phyloP scores from a whole-genome alignment of 2,329 filamentous ascomycete species.

The Dothistroma septosporum region DNA sequence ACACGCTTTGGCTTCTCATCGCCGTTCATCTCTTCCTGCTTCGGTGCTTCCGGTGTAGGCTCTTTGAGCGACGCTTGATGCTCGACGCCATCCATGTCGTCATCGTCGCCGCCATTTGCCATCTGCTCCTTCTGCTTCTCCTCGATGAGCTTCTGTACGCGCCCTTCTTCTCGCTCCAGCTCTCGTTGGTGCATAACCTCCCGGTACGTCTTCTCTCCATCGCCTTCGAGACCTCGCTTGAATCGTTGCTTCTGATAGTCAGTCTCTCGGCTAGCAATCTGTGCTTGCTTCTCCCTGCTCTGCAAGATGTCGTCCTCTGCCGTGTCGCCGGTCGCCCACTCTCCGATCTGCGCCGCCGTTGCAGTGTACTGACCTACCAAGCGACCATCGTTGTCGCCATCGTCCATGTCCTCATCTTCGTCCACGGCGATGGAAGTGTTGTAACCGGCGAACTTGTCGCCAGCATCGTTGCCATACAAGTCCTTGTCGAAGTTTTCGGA shows the following conservation, averaged over 20 bases:
- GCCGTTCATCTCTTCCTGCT: slow-evolving; percentile 56
- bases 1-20: slow-evolving; percentile 61
- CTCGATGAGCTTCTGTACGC: slow-evolving; percentile 74
- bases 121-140: slow-evolving; percentile 64
- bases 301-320: slow-evolving; percentile 89
- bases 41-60: slow-evolving; percentile 21
- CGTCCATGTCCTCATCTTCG: slow-evolving; percentile 74
- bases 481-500: slow-evolving; percentile 84
- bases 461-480: slow-evolving; percentile 70
- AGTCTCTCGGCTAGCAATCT: slow-evolving; percentile 88
- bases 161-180: slow-evolving; percentile 87
- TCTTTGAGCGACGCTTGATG: slow-evolving; percentile 71
- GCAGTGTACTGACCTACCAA: slow-evolving; percentile 96
- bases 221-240: slow-evolving; percentile 72
- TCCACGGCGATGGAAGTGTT: slow-evolving; percentile 79
- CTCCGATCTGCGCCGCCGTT: slow-evolving; percentile 84
- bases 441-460: slow-evolving; percentile 82
- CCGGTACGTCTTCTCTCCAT: slow-evolving; percentile 72
- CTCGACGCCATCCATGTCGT: slow-evolving; percentile 55
- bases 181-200: slow-evolving; percentile 89
- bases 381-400: slow-evolving; percentile 61
- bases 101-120: slow-evolving; percentile 68
- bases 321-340: slow-evolving; percentile 83
- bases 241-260: slow-evolving; percentile 97
- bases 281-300: slow-evolving; percentile 80